These are phyloP conservation scores for Croton setiger DNA, from an alignment of 441 rosid genomes.

Conservation along the genomic window DNA sequence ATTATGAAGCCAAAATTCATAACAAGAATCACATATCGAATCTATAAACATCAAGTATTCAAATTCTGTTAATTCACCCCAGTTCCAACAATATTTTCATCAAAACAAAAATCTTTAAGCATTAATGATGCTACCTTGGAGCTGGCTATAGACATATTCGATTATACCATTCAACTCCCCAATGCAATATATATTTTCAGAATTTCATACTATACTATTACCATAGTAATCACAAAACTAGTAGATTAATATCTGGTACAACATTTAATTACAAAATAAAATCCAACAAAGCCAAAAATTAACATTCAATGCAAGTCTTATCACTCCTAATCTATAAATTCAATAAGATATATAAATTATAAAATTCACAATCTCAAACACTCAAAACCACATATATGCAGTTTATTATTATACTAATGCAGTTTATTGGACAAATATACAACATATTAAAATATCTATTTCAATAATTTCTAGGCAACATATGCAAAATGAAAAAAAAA, in stretches of 20 bases:
- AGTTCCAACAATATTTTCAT: not conserved
- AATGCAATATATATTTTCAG: not conserved
- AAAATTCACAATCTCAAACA: not conserved
- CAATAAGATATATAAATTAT: not conserved
- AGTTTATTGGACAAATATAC: not conserved
- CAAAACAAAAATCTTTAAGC: not conserved
- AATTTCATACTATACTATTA: not conserved
- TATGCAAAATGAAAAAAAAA: no score
- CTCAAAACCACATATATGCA: not conserved
- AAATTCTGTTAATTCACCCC: not conserved
- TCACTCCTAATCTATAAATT: not conserved
- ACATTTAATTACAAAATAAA: not conserved
- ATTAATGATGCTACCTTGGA: not conserved
- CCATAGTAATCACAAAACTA: not conserved
- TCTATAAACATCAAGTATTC: not conserved
- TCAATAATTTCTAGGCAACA: no score
- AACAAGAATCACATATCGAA: not conserved
- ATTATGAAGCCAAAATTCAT: not conserved
- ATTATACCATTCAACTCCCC: not conserved
- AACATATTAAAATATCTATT: no score
- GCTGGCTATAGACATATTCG: not conserved
- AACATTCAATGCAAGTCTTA: not conserved
- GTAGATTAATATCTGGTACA: not conserved
- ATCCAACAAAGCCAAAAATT: not conserved
- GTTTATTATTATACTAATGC: not conserved